Conservation (phyloP, 1,139 yeast species). For the Blastobotrys proliferans region DNA sequence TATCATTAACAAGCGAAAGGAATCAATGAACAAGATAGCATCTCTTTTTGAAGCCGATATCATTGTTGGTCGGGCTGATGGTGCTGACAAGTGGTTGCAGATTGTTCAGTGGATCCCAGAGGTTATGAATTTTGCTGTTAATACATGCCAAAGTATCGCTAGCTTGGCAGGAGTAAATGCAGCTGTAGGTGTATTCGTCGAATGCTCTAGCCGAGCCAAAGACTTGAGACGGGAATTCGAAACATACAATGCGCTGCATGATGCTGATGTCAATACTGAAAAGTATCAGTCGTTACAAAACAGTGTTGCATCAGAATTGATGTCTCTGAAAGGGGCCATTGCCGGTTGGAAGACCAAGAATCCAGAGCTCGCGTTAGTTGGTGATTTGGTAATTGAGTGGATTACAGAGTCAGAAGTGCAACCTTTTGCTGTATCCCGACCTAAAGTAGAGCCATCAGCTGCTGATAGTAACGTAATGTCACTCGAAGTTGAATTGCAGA, state of each 20-base stretch:
- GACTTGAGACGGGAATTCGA: conserved; percentile 11
- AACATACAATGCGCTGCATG: conserved; percentile 9
- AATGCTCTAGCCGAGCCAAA: conserved; percentile 8
- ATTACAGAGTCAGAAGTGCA: not conserved
- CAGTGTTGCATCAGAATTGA: not conserved
- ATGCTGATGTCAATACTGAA: conserved; percentile 27
- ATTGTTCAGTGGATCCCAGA: conserved; percentile 11
- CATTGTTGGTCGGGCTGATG: not conserved
- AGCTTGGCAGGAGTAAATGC: not conserved
- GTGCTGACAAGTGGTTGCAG: not conserved
- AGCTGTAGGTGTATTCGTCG: conserved; percentile 4
- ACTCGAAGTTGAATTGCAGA: conserved; percentile 22
- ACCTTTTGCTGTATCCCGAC: not conserved
- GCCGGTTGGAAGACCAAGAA: not conserved
- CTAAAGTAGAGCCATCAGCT: not conserved
- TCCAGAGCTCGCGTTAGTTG: conserved; percentile 5
- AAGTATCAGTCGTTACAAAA: not conserved
- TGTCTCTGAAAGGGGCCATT: not conserved
- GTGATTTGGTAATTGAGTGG: conserved; percentile 11
- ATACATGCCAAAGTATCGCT: conserved; percentile 3
- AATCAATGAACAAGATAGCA: not conserved
- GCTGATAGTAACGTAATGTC: conserved; percentile 37
- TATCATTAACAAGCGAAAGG: not conserved
- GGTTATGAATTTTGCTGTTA: conserved; percentile 6
- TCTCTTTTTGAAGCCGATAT: conserved; percentile 1